phyloP scores from a whole-genome alignment of 164 flowering plant genomes.

The Taxillus chinensis region DNA sequence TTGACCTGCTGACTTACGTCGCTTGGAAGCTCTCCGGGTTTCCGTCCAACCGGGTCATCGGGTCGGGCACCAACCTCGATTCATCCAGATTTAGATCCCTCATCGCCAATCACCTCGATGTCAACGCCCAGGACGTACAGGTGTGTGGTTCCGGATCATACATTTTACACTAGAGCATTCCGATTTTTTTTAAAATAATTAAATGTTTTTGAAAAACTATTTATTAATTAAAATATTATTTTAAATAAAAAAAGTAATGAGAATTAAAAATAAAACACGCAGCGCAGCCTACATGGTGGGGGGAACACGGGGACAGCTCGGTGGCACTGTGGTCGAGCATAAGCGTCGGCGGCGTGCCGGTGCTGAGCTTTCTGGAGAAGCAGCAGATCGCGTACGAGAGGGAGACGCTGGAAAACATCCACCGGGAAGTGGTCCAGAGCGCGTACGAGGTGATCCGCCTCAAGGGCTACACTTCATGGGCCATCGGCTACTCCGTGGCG shows the following conservation, averaged over 20 bases:
- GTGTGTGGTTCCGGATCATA: slow-evolving; percentile 9
- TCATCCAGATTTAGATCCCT: slow-evolving; percentile 54
- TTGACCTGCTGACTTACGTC: slow-evolving; percentile 47
- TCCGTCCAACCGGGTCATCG: slow-evolving; percentile 52
- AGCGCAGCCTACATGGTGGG: slow-evolving; percentile 85
- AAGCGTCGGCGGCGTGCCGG: slow-evolving; percentile 71
- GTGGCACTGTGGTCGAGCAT: slow-evolving; percentile 93
- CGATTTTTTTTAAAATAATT: too few species aligned
- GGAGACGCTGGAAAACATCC: slow-evolving; percentile 53
- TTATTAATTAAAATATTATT: too few species aligned
- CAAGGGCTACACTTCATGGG: slow-evolving; percentile 89
- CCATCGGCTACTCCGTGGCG: slow-evolving; percentile 74
- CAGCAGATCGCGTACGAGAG: slow-evolving; percentile 55
- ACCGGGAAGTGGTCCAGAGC: slow-evolving; percentile 48
- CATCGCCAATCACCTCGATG: slow-evolving; percentile 59
- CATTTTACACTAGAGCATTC: too few species aligned
- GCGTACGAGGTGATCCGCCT: slow-evolving; percentile 73
- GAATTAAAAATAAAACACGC: not conserved
- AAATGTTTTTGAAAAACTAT: too few species aligned
- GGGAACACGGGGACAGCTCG: slow-evolving; percentile 84
- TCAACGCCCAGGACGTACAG: slow-evolving; percentile 66
- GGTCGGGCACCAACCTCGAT: slow-evolving; percentile 63
- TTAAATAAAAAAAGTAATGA: too few species aligned
- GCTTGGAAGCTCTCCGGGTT: slow-evolving; percentile 65
- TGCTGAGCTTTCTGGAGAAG: slow-evolving; percentile 55